Conservation (phyloP, 768 basidiomycete genomes). For the Rhodotorula sphaerocarpa region DNA sequence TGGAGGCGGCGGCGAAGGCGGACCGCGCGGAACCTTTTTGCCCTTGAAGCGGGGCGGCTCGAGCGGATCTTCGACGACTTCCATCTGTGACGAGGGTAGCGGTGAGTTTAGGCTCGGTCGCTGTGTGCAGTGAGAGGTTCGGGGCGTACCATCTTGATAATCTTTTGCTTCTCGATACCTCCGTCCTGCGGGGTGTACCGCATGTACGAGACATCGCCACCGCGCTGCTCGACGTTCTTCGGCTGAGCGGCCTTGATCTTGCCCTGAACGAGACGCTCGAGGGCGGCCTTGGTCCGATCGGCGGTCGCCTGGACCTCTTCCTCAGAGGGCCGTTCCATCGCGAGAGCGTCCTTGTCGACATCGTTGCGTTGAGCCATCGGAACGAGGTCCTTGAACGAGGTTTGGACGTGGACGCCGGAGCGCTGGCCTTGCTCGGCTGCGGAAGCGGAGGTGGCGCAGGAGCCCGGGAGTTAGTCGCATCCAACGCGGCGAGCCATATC, state of each 20-base stretch:
- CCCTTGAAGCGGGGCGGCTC: slow-evolving; percentile 97
- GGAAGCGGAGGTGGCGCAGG: not conserved
- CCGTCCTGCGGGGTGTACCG: slow-evolving; percentile 75
- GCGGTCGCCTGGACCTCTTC: slow-evolving; percentile 85
- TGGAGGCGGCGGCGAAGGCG: slow-evolving; percentile 91
- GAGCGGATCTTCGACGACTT: slow-evolving; percentile 92
- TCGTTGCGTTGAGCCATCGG: slow-evolving; percentile 84
- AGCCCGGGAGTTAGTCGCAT: not conserved
- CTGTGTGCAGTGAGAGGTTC: too few species aligned
- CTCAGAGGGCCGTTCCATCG: slow-evolving; percentile 87
- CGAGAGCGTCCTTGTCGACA: slow-evolving; percentile 60
- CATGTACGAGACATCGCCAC: slow-evolving; percentile 68
- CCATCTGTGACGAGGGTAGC: slow-evolving; percentile 40
- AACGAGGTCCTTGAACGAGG: slow-evolving; percentile 95
- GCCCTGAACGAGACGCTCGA: slow-evolving; percentile 86
- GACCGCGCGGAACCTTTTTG: slow-evolving; percentile 96
- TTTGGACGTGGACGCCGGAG: slow-evolving; percentile 74
- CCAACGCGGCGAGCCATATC: not conserved
- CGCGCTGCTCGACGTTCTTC: slow-evolving; percentile 78
- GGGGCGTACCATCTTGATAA: slow-evolving; percentile 82
- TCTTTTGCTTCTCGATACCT: slow-evolving; percentile 71
- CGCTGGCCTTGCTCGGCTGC: slow-evolving; percentile 83
- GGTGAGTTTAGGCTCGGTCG: not conserved
- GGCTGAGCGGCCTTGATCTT: slow-evolving; percentile 99
- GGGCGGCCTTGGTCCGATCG: slow-evolving; percentile 77